Evolutionary conservation across 148 eudicot species (phyloP).

Genomic region (Rhododendron ferrugineum): DNA sequence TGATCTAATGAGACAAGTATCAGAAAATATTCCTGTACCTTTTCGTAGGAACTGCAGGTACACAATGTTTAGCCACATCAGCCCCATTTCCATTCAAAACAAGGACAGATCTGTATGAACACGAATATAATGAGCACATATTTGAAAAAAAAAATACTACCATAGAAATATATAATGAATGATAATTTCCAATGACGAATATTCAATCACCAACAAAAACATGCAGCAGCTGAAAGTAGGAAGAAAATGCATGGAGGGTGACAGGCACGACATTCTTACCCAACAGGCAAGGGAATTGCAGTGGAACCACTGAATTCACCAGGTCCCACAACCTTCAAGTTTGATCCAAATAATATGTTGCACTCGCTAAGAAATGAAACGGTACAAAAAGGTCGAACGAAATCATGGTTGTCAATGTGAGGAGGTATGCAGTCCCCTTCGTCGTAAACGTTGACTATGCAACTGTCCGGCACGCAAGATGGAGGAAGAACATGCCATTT

Average conservation of each 20-base stretch:
- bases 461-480: constrained; percentile 89
- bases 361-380: constrained; percentile 95
- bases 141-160: background rate
- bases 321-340: constrained; percentile 60
- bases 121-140: background rate
- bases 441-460: constrained; percentile 88
- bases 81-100: constrained; percentile 58
- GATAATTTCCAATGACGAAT: background rate
- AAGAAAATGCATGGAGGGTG: constrained; percentile 3
- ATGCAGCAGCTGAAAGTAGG: background rate
- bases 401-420: constrained; percentile 95
- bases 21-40: constrained; percentile 21
- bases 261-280: constrained; percentile 37
- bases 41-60: constrained; percentile 55
- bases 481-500: constrained; percentile 92
- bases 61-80: constrained; percentile 65
- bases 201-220: background rate
- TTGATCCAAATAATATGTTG: constrained; percentile 74
- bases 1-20: background rate
- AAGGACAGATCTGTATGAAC: constrained; percentile 49
- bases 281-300: constrained; percentile 77
- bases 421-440: constrained; percentile 98
- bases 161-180: background rate
- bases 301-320: constrained; percentile 69
- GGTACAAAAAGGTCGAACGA: constrained; percentile 90